Conservation (phyloP, 768 basidiomycete species). For the Paxillus rubicundulus region DNA sequence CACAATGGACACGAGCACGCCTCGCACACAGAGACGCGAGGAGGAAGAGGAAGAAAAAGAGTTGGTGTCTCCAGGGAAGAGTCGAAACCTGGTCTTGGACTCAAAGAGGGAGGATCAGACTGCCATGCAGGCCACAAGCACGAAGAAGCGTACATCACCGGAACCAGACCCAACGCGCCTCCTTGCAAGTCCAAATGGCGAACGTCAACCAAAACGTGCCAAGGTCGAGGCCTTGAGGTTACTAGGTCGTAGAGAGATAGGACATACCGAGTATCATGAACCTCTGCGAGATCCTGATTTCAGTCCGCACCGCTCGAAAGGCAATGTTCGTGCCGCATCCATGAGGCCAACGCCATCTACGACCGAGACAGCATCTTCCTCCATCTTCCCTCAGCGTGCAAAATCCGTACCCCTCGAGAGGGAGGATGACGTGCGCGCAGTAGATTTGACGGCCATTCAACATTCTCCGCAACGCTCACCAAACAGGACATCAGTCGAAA, state of each 20-base stretch:
- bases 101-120: neutral
- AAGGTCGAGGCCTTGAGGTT: conserved; percentile 22
- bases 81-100: neutral
- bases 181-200: conserved; percentile 10
- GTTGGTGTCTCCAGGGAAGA: conserved; percentile 22
- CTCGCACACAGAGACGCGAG: conserved; percentile 4
- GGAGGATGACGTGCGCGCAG: conserved; percentile 7
- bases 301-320: conserved; percentile 1
- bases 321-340: conserved; percentile 21
- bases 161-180: conserved; percentile 16
- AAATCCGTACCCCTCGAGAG: conserved; percentile 29
- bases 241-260: conserved; percentile 9
- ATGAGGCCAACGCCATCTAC: conserved; percentile 19
- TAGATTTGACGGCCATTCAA: conserved; percentile 23
- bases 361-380: conserved; percentile 3
- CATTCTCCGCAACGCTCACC: conserved; percentile 29
- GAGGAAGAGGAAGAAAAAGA: conserved; percentile 30
- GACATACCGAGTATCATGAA: conserved; percentile 16
- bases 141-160: conserved; percentile 33
- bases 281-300: conserved; percentile 19
- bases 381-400: conserved; percentile 21
- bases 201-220: conserved; percentile 25
- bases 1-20: neutral
- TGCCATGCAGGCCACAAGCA: conserved; percentile 2
- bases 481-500: conserved; percentile 15